Evolutionary conservation across 2,329 filamentous ascomycete species (phyloP), one percentile per base, ranked within the genome.

Genomic region (Pestalotiopsis sp.): DNA sequence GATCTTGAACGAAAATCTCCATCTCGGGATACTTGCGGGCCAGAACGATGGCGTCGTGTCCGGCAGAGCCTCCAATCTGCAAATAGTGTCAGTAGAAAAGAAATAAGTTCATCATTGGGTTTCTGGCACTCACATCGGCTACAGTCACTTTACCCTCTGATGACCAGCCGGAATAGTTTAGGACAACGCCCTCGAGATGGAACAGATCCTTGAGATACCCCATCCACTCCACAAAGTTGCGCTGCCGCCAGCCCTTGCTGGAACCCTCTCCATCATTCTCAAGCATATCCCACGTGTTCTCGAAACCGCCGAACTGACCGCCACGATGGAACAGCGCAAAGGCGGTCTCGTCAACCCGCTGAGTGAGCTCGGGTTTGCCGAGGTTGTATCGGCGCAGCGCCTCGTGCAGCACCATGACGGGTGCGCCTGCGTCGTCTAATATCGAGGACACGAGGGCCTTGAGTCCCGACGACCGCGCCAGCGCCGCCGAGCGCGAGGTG

Each of bases 1-100:
- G 77, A 70, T 87, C 84, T 70, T 87, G 81, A 1, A 87, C 82
- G 11, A 78, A 77, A 68, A 85, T 78, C 31, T 71, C 77, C 56
- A 86, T 78, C 41, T 82, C 75, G 3, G 82, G 80, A 73, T 80
- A 82, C 49, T 79, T 74, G 25, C 78, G 75, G 6, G 83, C 82
- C 3, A 85, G 75, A 4, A 80, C 77, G 36, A 83, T 76, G n/a
- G 78, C 74, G 64, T 82, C 80, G 69, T 82, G 79, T 13, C 83
- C 83, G 9, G 75, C 79, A 4, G 82, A 84, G 23, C 83, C 82
- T 9, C 83, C 82, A 25, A 85, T 73, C 81, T 82, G 38, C 3
- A 6, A 25, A 17, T 9, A 2, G 57, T 23, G 20, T 38, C 25
- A 4, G 61, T 41, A 13, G 3, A 58, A 27, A 13, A 3, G 20